Evolutionary conservation across 2,329 filamentous ascomycete species (phyloP).

Genomic region (Stemphylium lycopersici): DNA sequence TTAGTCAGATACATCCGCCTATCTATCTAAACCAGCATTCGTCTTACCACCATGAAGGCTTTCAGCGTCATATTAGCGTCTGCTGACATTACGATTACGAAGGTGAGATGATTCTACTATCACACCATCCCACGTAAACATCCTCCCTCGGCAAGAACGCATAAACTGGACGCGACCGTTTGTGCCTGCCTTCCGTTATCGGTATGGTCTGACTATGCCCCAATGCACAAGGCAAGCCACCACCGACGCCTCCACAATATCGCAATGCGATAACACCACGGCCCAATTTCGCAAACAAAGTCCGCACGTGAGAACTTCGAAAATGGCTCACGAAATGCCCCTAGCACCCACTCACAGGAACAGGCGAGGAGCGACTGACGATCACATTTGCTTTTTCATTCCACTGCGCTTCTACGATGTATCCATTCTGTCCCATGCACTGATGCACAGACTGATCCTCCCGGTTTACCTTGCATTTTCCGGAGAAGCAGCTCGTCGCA

Average conservation of each 20-base stretch:
- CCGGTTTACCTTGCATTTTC: slow-evolving; percentile 11
- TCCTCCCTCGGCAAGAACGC: slow-evolving; percentile 5
- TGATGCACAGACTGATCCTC: slow-evolving; percentile 9
- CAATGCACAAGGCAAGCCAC: slow-evolving; percentile 21
- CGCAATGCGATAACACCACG: neutral
- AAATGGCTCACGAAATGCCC: neutral
- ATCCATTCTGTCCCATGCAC: slow-evolving; percentile 3
- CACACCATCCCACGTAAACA: neutral
- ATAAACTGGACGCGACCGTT: slow-evolving; percentile 1
- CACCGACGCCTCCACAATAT: neutral
- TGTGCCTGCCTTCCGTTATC: slow-evolving; percentile 18
- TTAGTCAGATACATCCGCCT: slow-evolving; percentile 10
- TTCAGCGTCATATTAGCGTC: neutral
- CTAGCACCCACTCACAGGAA: too few species aligned
- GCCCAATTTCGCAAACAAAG: neutral
- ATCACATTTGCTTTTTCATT: slow-evolving; percentile 6
- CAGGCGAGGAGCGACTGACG: neutral
- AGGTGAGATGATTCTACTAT: neutral
- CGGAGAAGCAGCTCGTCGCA: slow-evolving; percentile 1
- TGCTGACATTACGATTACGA: slow-evolving; percentile 1
- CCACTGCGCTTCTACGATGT: slow-evolving; percentile 10
- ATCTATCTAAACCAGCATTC: slow-evolving; percentile 1
- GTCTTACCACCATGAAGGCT: neutral
- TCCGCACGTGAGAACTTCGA: neutral
- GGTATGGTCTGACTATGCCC: slow-evolving; percentile 14